Evolutionary conservation across 345 rosid genomes (phyloP), one percentile per base, ranked within the genome.

Genomic region (Kandelia obovata): DNA sequence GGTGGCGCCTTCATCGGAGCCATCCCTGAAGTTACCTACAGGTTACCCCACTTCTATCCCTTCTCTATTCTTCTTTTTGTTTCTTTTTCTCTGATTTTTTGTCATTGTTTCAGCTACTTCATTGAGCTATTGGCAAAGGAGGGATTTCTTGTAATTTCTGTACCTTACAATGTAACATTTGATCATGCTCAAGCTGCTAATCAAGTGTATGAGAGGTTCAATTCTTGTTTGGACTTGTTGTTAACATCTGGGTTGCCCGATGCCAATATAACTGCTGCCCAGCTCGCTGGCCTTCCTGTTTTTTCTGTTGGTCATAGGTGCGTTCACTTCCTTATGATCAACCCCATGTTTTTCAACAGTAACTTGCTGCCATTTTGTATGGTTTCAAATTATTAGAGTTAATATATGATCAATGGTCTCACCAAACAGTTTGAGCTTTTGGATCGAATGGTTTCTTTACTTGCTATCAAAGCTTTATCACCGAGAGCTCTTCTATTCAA

Each of bases 1-100:
- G 98, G 96, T 2, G 94, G 97, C 21, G 96, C 98, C 46, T 94
- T 94, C 82, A 56, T 94, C 16, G 97, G 97, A 71, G 95, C 97
- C 75, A 86, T 89, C 27, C 97, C 98, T 35, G 97, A 94, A 73
- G 90, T 86, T 76, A 85, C 97, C 62, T 91, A 94, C 83, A 66
- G 97, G 98, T 89, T 61, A 58, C 59, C 62, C 20, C 6, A 5
- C 21, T 32, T 32, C 27, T 17, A 21, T 23, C 43, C 61, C 31
- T 71, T 62, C 7, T 43, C 17, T 49, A 2, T 4, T 30, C 49
- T 28, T 19, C n/a, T 3, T 20, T 72, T 53, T 46, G 11, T 67
- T 43, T n/a, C 0, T 23, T 49, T 58, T 39, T 60, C 39, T n/a
- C 4, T 15, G 25, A 58, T 6, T 17, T 6, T 55, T 2, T 61